These are phyloP conservation scores for Panicum hallii DNA, from an alignment of 202 grass and related monocot species.

Conservation along the genomic window DNA sequence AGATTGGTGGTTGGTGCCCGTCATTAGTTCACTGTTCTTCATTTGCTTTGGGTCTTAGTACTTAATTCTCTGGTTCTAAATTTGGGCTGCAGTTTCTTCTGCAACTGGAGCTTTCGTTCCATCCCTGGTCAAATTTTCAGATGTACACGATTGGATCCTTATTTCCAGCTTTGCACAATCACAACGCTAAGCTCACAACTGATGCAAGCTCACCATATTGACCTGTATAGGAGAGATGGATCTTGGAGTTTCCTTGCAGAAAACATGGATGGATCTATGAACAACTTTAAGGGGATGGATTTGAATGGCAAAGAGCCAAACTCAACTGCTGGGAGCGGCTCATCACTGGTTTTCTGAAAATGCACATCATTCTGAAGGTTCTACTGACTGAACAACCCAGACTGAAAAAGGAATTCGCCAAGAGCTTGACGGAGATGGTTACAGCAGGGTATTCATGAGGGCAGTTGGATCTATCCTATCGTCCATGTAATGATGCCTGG, in stretches of 20 bases:
- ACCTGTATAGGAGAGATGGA: not conserved
- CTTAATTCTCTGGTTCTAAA: not conserved
- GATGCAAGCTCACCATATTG: not conserved
- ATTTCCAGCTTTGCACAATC: not conserved
- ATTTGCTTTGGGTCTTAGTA: not conserved
- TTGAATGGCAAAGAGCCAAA: not conserved
- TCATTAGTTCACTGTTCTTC: not conserved
- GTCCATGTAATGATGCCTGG: constrained; percentile 33
- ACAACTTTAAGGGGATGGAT: not conserved
- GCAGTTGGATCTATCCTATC: constrained; percentile 47
- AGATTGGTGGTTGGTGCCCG: constrained; percentile 18
- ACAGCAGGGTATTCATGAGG: constrained; percentile 45
- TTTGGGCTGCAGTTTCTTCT: not conserved
- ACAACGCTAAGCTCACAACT: too few species aligned
- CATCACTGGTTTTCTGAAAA: constrained; percentile 9
- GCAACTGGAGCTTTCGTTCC: not conserved
- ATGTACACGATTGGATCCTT: not conserved
- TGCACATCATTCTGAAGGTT: not conserved
- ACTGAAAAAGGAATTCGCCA: not conserved
- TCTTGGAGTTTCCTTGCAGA: not conserved
- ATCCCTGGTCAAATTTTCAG: not conserved
- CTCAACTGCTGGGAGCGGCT: constrained; percentile 10
- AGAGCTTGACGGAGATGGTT: not conserved
- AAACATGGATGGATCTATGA: not conserved
- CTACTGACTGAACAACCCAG: not conserved